Base-by-base conservation (phyloP, 2,329 filamentous ascomycete species). In the Seiridium cupressi region DNA sequence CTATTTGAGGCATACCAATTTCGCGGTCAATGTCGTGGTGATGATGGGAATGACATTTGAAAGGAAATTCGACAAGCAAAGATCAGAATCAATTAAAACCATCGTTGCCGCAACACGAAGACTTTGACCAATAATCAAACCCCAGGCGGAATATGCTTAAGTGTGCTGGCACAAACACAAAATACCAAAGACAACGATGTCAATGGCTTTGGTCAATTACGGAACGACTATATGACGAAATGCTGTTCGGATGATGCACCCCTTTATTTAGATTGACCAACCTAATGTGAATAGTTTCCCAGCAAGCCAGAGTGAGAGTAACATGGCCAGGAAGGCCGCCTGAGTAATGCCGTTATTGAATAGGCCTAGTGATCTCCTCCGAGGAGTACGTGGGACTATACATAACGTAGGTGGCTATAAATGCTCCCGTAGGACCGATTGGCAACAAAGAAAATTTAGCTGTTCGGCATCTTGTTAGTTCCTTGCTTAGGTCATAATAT, bases 281-380 rank as follows among this genome's bases (percentile, higher is more conserved):
- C 61, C 63, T 63, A 42, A 68, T 44, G 9, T 60, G 59, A 35
- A 67, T 47, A 26, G 18, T 26, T 58, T 60, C 31, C 65, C 63
- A 11, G 63, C 66, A 31, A 62, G 26, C 51, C 65, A 64, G n/a
- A 61, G 59, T 13, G 57, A 66, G 48, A 64, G 58, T 38, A 70
- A n/a, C 58, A 63, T 68, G 5, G 70, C 71, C 13, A 72, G 60
- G 1, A 79, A 70, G 3, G 73, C 75, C 3, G 79, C 78, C 4
- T 79, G 62, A 26, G 83, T 80, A n/a, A 77, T 76, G 1, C 79
- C 76, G 1, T 74, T 69, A 62, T 83, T 83, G 69, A 82, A 76
- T 5, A 83, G 68, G 0, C 78, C 76, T 18, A 10, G 54, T 60
- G 5, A 58, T 34, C 44, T 60, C 46, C 51, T 61, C 55, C n/a